Evolutionary conservation across 257 asterid genomes (phyloP), one percentile per base, ranked within the genome.

Genomic region (Solanum clarkiae): DNA sequence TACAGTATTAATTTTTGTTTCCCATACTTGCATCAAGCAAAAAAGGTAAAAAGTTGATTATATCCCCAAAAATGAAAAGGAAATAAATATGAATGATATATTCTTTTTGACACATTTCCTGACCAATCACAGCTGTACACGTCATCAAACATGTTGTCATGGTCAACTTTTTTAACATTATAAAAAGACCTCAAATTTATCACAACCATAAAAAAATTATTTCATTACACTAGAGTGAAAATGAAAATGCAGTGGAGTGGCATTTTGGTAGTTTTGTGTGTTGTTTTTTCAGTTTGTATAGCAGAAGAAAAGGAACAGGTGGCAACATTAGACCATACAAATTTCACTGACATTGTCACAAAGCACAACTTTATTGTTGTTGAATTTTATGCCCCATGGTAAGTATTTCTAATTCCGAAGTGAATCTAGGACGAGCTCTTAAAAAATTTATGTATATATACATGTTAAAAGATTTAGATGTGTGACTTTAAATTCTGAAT

Each of bases 311-410:
- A 49, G 77, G 97, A 94, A 54, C 82, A 91, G 53, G 98, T 94
- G 68, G 66, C 92, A 88, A 91, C 94, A 86, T 80, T 94, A 90
- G 98, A 93, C 88, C 91, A 87, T 74, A 82, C 94, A 80, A 94
- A 94, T 84, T 91, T 94, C 93, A 54, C 93, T 13, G 91, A 90
- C 8, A 71, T 85, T 16, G 88, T 94, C 10, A 80, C 91, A 49
- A 91, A 91, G 70, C 91, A 88, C 90, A 66, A 84, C 63, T 94
- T 94, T 88, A 88, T 94, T 91, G 95, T 94, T 83, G 96, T 91
- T n/a, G 95, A 94, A 71, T 94, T 94, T 91, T 94, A 94, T 86
- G 96, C 97, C 71, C 96, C 96, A 29, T 94, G 97, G 97, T 94
- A 92, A 45, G 55, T 20, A 2, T 45, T 17, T 10, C 45, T 59